Conservation (phyloP, 1,284 basidiomycete genomes). For the Leucoagaricus sp. region DNA sequence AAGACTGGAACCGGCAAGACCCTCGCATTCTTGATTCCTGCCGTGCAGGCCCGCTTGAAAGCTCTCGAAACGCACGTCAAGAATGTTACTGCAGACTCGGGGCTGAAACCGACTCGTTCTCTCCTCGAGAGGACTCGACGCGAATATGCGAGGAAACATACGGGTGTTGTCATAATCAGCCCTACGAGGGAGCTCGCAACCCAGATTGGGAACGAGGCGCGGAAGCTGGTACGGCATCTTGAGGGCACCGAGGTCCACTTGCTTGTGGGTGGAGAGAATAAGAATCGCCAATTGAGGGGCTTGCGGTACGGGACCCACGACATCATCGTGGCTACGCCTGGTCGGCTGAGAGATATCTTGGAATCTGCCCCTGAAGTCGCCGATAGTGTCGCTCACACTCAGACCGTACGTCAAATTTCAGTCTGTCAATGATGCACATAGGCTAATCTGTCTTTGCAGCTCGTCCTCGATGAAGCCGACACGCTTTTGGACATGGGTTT, state of each 20-base stretch:
- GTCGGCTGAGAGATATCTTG: slow-evolving; percentile 84
- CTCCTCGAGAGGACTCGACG: slow-evolving; percentile 18
- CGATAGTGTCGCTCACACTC: slow-evolving; percentile 54
- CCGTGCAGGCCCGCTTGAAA: slow-evolving; percentile 75
- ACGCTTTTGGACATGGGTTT: slow-evolving; percentile 97
- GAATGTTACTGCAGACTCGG: slow-evolving; percentile 42
- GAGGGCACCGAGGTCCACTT: slow-evolving; percentile 71
- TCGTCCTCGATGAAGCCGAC: slow-evolving; percentile 95
- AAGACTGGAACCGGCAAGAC: slow-evolving; percentile 96
- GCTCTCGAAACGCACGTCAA: slow-evolving; percentile 44
- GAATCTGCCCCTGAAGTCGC: slow-evolving; percentile 60
- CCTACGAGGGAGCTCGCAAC: slow-evolving; percentile 95
- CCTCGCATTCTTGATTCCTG: slow-evolving; percentile 87
- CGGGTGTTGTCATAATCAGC: slow-evolving; percentile 85
- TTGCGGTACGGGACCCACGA: slow-evolving; percentile 74
- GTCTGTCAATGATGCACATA: neutral
- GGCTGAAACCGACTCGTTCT: slow-evolving; percentile 32
- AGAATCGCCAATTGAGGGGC: slow-evolving; percentile 64
- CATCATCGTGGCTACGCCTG: slow-evolving; percentile 92
- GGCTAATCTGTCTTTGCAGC: slow-evolving; percentile 38
- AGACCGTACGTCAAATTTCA: slow-evolving; percentile 48
- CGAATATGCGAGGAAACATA: slow-evolving; percentile 45
- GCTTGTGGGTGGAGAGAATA: slow-evolving; percentile 82
- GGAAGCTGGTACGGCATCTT: slow-evolving; percentile 68
- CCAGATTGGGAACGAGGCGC: slow-evolving; percentile 89